phyloP scores from a whole-genome alignment of 306 rosid genomes.

The Carpinus viminea region DNA sequence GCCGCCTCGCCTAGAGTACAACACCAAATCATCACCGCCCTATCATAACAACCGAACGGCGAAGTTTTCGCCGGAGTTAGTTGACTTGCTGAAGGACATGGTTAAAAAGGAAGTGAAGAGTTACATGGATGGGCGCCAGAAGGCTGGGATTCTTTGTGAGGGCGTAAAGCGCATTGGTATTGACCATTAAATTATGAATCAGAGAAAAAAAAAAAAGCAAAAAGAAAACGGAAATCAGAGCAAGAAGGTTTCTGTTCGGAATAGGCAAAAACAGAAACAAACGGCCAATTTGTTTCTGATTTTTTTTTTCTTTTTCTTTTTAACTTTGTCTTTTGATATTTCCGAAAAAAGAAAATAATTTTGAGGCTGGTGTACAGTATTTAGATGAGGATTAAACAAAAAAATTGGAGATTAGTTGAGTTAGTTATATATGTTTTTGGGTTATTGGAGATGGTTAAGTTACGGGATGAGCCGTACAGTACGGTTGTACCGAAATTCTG shows the following conservation, averaged over 20 bases:
- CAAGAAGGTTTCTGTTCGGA: not conserved
- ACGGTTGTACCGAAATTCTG: too few species aligned
- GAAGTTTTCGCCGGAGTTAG: slow-evolving; percentile 36
- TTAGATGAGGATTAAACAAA: not conserved
- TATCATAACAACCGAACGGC: slow-evolving; percentile 7
- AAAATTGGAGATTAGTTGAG: not conserved
- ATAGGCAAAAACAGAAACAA: slow-evolving; percentile 6
- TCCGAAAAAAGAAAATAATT: not conserved
- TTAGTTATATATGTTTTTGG: too few species aligned
- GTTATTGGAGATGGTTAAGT: not conserved
- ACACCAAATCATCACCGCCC: not conserved
- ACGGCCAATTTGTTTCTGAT: not conserved
- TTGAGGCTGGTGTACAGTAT: slow-evolving; percentile 22
- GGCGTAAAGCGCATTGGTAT: slow-evolving; percentile 26
- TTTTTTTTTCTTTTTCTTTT: not conserved
- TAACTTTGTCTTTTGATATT: not conserved
- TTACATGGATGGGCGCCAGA: slow-evolving; percentile 36
- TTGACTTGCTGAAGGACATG: slow-evolving; percentile 44
- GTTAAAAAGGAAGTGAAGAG: slow-evolving; percentile 47
- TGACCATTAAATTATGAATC: not conserved
- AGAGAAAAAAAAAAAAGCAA: not conserved
- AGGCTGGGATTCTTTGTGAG: not conserved
- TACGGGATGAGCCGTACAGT: not conserved
- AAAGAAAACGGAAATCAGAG: not conserved
- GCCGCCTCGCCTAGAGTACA: not conserved